Evolutionary conservation across 768 basidiomycete species (phyloP).

Genomic region (Lactifluus subvellereus): DNA sequence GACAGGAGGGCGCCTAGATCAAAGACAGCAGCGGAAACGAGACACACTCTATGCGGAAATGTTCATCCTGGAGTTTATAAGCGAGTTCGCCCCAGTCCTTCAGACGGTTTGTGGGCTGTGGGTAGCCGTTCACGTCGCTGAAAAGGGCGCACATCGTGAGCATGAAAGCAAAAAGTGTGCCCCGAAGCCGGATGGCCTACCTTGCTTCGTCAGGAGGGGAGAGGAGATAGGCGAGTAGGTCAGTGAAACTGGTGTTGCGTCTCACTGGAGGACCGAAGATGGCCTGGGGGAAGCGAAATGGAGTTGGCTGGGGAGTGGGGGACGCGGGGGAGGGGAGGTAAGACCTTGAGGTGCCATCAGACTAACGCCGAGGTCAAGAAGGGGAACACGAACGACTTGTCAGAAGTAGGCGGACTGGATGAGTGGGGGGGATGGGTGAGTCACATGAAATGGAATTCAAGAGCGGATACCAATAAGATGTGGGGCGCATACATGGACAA

Average conservation of each 20-base stretch:
- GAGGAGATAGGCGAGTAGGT: conserved; percentile 67
- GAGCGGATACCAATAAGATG: neutral
- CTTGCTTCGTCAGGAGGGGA: conserved; percentile 59
- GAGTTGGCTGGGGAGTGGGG: conserved; percentile 29
- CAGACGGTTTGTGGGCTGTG: conserved; percentile 19
- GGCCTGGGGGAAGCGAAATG: conserved; percentile 25
- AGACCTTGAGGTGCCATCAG: neutral
- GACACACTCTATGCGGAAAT: conserved; percentile 79
- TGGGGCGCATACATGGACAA: neutral
- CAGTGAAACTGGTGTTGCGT: conserved; percentile 55
- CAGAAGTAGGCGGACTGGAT: conserved; percentile 10
- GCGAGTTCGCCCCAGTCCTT: conserved; percentile 74
- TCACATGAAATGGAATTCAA: neutral
- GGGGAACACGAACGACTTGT: conserved; percentile 18
- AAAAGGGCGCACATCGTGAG: neutral
- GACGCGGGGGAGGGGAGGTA: conserved; percentile 28
- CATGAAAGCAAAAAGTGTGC: neutral
- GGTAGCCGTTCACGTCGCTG: conserved; percentile 11
- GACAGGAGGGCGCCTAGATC: neutral
- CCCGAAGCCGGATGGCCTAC: conserved; percentile 24
- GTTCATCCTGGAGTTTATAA: conserved; percentile 61
- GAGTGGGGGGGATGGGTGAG: neutral
- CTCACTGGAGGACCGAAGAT: conserved; percentile 41
- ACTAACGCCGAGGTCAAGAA: neutral
- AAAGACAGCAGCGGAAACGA: conserved; percentile 1